Evolutionary conservation across 192 early-diverging fungal species (phyloP).

Genomic region (Linnemannia elongata): DNA sequence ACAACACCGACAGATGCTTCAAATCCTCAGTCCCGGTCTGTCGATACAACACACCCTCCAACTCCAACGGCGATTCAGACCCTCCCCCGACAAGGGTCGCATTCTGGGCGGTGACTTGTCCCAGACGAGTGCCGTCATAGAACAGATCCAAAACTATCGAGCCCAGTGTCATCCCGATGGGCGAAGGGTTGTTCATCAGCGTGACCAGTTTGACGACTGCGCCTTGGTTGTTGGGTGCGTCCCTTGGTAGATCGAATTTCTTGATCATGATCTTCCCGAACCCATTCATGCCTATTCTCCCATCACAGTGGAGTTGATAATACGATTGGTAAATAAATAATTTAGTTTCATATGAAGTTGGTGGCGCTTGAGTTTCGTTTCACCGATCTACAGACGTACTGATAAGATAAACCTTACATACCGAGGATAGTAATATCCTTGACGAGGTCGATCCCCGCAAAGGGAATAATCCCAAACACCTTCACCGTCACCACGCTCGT

Average conservation of each 20-base stretch:
- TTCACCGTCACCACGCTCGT: neutral
- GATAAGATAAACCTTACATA: neutral
- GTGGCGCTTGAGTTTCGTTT: neutral
- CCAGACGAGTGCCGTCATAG: slow-evolving; percentile 50
- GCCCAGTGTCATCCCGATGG: slow-evolving; percentile 60
- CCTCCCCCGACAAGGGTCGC: slow-evolving; percentile 45
- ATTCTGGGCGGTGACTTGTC: slow-evolving; percentile 66
- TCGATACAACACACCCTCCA: slow-evolving; percentile 4
- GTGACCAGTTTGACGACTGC: slow-evolving; percentile 70
- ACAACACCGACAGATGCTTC: slow-evolving; percentile 24
- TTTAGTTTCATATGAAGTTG: neutral
- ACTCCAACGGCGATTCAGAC: neutral
- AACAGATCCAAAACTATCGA: slow-evolving; percentile 54
- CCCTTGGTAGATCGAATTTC: slow-evolving; percentile 37
- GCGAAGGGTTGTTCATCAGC: slow-evolving; percentile 68
- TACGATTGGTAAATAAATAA: neutral
- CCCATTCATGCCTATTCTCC: slow-evolving; percentile 39
- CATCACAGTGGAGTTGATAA: neutral
- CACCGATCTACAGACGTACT: neutral
- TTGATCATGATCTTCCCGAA: slow-evolving; percentile 26
- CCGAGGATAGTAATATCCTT: slow-evolving; percentile 9
- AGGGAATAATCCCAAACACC: neutral
- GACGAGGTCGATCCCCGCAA: neutral
- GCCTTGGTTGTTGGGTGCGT: slow-evolving; percentile 62
- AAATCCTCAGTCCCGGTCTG: neutral